These are phyloP conservation scores for Suillus decipiens DNA, from an alignment of 768 basidiomycete species.

Conservation along the genomic window DNA sequence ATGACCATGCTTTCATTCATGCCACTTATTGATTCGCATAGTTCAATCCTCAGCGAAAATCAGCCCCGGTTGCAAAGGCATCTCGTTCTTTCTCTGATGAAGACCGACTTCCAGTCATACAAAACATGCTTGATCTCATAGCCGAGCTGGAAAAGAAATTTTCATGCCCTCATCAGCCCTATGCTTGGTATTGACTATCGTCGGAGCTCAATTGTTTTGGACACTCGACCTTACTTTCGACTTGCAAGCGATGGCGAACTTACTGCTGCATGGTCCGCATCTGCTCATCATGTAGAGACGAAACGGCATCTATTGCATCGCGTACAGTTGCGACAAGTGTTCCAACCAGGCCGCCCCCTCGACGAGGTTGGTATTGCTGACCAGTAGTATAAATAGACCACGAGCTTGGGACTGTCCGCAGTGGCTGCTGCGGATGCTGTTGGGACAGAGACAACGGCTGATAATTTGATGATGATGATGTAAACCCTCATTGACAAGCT, in stretches of 20 bases:
- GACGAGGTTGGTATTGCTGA: slow-evolving; percentile 13
- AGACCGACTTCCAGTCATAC: neutral
- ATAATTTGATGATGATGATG: slow-evolving; percentile 4
- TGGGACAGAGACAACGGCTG: slow-evolving; percentile 15
- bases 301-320: slow-evolving; percentile 32
- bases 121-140: neutral
- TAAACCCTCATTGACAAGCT: too few species aligned
- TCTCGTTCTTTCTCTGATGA: neutral
- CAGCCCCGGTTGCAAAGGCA: neutral
- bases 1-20: neutral
- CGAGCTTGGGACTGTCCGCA: slow-evolving; percentile 7
- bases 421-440: slow-evolving; percentile 17
- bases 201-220: neutral
- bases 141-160: neutral
- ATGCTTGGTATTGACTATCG: neutral
- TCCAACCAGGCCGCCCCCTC: slow-evolving; percentile 28
- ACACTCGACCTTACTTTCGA: neutral
- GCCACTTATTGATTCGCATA: too few species aligned
- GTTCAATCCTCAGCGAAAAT: neutral
- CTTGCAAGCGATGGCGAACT: neutral
- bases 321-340: slow-evolving; percentile 27
- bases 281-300: slow-evolving; percentile 25
- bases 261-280: slow-evolving; percentile 13
- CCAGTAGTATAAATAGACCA: slow-evolving; percentile 12
- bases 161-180: neutral